Percentiles rank a stretch among this genome's conserved stretches.
phyloP scores from a whole-genome alignment of 179 eudicot genomes.

The Gypsophila paniculata region DNA sequence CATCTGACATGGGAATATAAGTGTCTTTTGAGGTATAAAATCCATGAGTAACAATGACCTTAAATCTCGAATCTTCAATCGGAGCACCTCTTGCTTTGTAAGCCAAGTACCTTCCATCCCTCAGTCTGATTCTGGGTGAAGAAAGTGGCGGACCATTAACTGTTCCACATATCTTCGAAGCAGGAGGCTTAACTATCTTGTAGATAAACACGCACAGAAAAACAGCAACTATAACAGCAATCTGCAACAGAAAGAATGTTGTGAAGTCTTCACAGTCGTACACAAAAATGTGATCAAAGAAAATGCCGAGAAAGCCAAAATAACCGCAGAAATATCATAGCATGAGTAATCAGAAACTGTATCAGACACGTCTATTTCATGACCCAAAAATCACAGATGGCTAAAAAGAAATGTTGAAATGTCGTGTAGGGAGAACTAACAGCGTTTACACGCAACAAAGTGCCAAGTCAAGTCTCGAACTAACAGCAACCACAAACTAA shows the following conservation, averaged over 20 bases:
- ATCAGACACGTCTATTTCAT: neutral
- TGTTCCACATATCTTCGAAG: constrained; percentile 51
- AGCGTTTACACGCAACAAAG: neutral
- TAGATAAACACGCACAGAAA: constrained; percentile 34
- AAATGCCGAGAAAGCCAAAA: neutral
- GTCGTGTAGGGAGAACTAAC: neutral
- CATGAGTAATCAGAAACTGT: too few relatives aligned
- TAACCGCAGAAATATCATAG: too few relatives aligned
- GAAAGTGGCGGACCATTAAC: constrained; percentile 42
- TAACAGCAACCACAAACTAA: neutral
- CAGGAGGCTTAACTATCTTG: constrained; percentile 40
- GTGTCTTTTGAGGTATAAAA: constrained; percentile 49
- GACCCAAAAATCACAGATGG: neutral
- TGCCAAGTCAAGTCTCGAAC: neutral
- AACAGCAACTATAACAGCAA: constrained; percentile 15
- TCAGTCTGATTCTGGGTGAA: constrained; percentile 51
- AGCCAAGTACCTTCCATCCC: constrained; percentile 66
- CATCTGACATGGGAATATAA: constrained; percentile 46
- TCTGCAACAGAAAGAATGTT: constrained; percentile 14
- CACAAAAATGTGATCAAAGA: neutral
- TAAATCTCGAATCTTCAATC: constrained; percentile 43
- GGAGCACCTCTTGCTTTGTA: constrained; percentile 46
- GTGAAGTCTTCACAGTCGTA: neutral
- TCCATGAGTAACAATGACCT: constrained; percentile 56
- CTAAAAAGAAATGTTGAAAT: neutral